Evolutionary conservation across 1,284 basidiomycete genomes (phyloP).

Genomic region (Sanghuangporus sanghuang): DNA sequence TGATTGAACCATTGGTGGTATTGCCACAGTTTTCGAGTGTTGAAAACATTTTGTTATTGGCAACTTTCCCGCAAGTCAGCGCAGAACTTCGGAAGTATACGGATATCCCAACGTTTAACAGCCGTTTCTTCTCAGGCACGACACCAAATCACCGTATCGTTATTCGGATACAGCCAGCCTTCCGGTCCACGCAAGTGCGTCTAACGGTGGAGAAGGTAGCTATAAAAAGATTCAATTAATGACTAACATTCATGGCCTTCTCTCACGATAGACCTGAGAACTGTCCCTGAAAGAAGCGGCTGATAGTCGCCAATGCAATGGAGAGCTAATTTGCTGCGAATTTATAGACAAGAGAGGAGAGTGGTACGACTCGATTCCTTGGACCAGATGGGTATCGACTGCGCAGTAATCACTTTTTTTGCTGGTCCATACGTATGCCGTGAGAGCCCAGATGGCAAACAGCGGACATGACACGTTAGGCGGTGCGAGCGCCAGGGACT

Average conservation of each 20-base stretch:
- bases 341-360: neutral
- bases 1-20: too few species aligned
- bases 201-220: neutral
- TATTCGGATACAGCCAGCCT: neutral
- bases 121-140: neutral
- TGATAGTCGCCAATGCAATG: neutral
- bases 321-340: slow-evolving; percentile 8
- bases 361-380: neutral
- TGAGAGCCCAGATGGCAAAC: neutral
- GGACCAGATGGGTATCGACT: neutral
- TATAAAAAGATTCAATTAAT: neutral
- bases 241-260: neutral
- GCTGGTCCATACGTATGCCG: neutral
- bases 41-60: too few species aligned
- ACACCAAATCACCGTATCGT: neutral
- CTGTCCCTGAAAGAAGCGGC: neutral
- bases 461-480: neutral
- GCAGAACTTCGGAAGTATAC: too few species aligned
- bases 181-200: neutral
- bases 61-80: too few species aligned
- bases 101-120: neutral
- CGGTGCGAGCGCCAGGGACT: neutral
- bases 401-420: neutral
- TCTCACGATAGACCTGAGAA: slow-evolving; percentile 9
- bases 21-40: too few species aligned